Conservation (phyloP, 768 basidiomycete species). For the Hypholoma fasciculare region DNA sequence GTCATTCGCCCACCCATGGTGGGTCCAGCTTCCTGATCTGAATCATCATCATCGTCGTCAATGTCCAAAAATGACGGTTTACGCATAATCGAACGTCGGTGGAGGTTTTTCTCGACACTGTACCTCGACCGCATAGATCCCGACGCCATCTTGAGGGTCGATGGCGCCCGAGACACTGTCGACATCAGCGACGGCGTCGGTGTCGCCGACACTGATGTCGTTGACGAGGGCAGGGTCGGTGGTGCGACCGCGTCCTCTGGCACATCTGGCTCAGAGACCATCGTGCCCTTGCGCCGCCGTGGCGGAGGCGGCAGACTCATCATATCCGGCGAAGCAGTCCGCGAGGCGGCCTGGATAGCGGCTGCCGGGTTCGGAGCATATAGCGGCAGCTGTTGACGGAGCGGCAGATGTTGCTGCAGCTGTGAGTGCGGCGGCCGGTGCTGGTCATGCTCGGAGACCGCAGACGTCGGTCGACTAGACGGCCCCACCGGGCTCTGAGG, state of each 20-base stretch:
- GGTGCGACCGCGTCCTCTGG: slow-evolving; percentile 6
- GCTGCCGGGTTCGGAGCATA: slow-evolving; percentile 2
- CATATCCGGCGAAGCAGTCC: slow-evolving; percentile 30
- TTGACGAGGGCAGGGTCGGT: background rate
- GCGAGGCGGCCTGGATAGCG: slow-evolving; percentile 6
- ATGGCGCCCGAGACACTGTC: slow-evolving; percentile 19
- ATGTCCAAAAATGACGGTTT: slow-evolving; percentile 78
- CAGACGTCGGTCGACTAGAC: slow-evolving; percentile 1
- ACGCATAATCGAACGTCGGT: slow-evolving; percentile 55
- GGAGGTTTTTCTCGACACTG: slow-evolving; percentile 38
- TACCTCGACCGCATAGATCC: slow-evolving; percentile 30
- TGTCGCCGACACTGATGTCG: background rate
- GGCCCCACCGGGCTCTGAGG: background rate
- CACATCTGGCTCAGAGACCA: slow-evolving; percentile 16
- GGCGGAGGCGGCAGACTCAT: slow-evolving; percentile 59
- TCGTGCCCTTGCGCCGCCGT: slow-evolving; percentile 35
- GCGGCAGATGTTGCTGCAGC: slow-evolving; percentile 2
- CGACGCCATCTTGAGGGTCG: slow-evolving; percentile 14
- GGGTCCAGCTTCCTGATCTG: slow-evolving; percentile 32
- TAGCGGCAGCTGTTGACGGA: background rate
- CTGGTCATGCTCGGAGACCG: background rate
- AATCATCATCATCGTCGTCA: slow-evolving; percentile 54
- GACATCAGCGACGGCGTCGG: background rate
- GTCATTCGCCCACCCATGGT: slow-evolving; percentile 14
- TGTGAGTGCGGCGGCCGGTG: background rate